These are phyloP conservation scores for Ganoderma lucidum DNA, from an alignment of 1,284 basidiomycete genomes.

Conservation along the genomic window DNA sequence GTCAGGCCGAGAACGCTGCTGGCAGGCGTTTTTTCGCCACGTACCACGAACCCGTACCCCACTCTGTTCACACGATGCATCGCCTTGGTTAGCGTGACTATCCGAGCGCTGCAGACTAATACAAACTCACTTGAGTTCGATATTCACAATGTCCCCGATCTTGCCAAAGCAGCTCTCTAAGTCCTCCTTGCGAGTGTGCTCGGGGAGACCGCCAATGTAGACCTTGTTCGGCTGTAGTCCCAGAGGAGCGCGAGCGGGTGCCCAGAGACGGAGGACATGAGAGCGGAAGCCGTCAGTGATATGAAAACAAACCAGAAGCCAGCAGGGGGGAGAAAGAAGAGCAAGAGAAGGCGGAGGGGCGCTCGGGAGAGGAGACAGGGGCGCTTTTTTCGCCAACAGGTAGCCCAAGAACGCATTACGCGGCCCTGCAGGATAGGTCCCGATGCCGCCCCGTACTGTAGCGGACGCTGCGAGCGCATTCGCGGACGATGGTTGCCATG, in stretches of 20 bases:
- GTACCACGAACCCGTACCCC: constrained; percentile 87
- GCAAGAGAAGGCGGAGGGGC: constrained; percentile 19
- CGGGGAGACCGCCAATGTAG: constrained; percentile 87
- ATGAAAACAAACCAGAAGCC: constrained; percentile 31
- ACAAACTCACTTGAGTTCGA: constrained; percentile 81
- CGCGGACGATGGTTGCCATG: constrained; percentile 33
- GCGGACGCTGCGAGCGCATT: constrained; percentile 16
- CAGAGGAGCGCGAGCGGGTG: constrained; percentile 54
- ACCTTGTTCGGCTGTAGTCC: constrained; percentile 85
- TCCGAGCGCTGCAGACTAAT: constrained; percentile 8
- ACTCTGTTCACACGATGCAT: constrained; percentile 53
- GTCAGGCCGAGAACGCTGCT: constrained; percentile 19
- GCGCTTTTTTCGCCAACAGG: constrained; percentile 18
- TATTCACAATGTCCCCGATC: constrained; percentile 76
- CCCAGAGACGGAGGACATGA: constrained; percentile 56
- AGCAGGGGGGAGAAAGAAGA: constrained; percentile 27
- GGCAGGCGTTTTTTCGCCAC: constrained; percentile 37
- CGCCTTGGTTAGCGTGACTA: constrained; percentile 28
- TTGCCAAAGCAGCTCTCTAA: constrained; percentile 85
- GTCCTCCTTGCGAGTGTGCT: constrained; percentile 84
- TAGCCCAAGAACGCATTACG: constrained; percentile 21
- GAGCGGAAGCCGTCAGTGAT: constrained; percentile 39
- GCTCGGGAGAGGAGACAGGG: constrained; percentile 21
- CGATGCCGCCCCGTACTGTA: constrained; percentile 20
- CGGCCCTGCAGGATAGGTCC: constrained; percentile 25